Percentiles rank a stretch among this genome's conserved stretches.
phyloP scores from a whole-genome alignment of 2,329 filamentous ascomycete genomes.

The Aspergillus novoparasiticus region DNA sequence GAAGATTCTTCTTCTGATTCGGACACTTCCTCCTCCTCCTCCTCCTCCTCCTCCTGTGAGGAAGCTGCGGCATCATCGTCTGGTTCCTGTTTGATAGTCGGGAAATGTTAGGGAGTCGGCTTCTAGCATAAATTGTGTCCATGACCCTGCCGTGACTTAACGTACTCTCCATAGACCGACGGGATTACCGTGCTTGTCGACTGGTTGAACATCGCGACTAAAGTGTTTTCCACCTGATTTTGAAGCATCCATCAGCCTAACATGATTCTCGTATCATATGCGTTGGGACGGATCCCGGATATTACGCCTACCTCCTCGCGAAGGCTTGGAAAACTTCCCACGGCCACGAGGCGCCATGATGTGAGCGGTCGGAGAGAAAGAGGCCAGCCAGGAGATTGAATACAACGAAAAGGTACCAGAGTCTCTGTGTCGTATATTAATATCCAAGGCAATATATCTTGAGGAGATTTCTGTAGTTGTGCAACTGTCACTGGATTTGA shows the following conservation, averaged over 20 bases:
- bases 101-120: neutral
- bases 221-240: constrained; percentile 85
- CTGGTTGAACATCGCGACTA: constrained; percentile 83
- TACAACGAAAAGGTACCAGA: neutral
- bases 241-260: neutral
- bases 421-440: neutral
- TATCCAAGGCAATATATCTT: neutral
- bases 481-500: neutral
- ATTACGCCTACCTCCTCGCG: constrained; percentile 74
- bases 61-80: constrained; percentile 41
- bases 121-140: neutral
- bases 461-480: neutral
- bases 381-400: neutral
- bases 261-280: neutral
- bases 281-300: neutral
- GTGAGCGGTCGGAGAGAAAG: neutral
- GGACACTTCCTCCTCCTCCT: constrained; percentile 48
- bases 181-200: constrained; percentile 87
- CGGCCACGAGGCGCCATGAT: constrained; percentile 64
- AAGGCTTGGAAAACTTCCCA: constrained; percentile 93
- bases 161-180: constrained; percentile 82
- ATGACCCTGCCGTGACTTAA: constrained; percentile 16
- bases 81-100: constrained; percentile 33
- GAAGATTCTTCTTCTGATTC: constrained; percentile 53
- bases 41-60: constrained; percentile 33